phyloP scores from a whole-genome alignment of 495 filamentous ascomycete species.

The Darksidea phi region DNA sequence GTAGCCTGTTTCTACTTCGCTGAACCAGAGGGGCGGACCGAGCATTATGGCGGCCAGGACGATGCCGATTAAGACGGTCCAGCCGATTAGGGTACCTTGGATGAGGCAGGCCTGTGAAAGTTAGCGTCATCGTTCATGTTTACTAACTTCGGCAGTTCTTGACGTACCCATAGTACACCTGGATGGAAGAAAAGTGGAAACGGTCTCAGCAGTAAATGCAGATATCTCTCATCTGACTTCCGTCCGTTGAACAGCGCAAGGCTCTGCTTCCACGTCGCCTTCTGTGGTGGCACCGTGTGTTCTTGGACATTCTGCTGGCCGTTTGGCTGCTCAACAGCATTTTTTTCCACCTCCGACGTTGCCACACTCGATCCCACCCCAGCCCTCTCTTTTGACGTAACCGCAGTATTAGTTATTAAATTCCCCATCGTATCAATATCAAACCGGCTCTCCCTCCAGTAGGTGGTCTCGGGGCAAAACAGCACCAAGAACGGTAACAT shows the following conservation, averaged over 20 bases:
- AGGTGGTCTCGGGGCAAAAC: constrained; percentile 85
- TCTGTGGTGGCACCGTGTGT: background rate
- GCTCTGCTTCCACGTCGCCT: constrained; percentile 23
- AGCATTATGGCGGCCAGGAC: constrained; percentile 81
- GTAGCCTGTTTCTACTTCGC: constrained; percentile 80
- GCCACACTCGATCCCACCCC: background rate
- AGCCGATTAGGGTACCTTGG: constrained; percentile 88
- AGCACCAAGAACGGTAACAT: constrained; percentile 54
- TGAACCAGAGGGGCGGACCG: constrained; percentile 74
- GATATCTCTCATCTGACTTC: constrained; percentile 65
- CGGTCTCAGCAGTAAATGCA: constrained; percentile 60
- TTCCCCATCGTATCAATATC: constrained; percentile 51
- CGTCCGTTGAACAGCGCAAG: constrained; percentile 77
- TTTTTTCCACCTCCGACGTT: background rate
- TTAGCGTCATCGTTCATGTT: background rate
- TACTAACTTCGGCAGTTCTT: no score
- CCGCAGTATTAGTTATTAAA: no score
- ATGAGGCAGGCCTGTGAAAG: constrained; percentile 66
- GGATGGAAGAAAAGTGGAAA: constrained; percentile 74
- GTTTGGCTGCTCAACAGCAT: background rate
- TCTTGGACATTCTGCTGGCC: constrained; percentile 9
- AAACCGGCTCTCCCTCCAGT: constrained; percentile 59
- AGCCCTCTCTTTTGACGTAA: background rate
- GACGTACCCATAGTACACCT: constrained; percentile 71
- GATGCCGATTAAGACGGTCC: constrained; percentile 92